Percentiles rank a stretch among this genome's conserved stretches.
phyloP scores from a whole-genome alignment of 306 rosid species.

The Sophora flavescens region DNA sequence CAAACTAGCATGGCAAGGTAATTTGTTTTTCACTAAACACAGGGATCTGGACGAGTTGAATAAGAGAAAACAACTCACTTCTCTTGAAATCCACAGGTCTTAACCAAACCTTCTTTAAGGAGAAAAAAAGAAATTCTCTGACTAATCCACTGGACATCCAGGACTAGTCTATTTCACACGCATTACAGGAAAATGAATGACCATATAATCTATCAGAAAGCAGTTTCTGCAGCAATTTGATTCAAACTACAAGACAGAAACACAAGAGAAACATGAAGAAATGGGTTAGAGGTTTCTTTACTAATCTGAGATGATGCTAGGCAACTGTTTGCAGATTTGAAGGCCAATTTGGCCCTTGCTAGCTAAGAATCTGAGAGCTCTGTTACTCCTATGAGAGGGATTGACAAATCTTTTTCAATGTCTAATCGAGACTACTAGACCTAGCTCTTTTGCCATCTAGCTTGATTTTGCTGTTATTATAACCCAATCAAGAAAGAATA shows the following conservation, averaged over 20 bases:
- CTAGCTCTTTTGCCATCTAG: constrained; percentile 1
- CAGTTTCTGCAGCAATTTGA: constrained; percentile 1
- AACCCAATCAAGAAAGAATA: neutral
- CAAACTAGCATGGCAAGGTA: neutral
- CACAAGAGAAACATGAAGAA: constrained; percentile 11
- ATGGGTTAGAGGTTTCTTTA: constrained; percentile 9
- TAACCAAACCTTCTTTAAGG: neutral
- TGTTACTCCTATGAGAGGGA: neutral
- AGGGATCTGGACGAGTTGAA: neutral
- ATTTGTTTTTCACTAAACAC: neutral
- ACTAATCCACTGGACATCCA: constrained; percentile 27
- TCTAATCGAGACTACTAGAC: neutral
- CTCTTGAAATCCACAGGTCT: neutral
- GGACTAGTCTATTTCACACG: neutral
- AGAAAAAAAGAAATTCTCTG: neutral
- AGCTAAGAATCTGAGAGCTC: constrained; percentile 11
- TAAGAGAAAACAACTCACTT: constrained; percentile 9
- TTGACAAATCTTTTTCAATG: constrained; percentile 2
- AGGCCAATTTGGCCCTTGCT: neutral
- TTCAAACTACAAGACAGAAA: neutral
- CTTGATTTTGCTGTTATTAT: neutral
- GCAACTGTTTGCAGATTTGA: neutral
- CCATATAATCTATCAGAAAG: neutral
- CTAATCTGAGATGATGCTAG: neutral
- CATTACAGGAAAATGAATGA: neutral